Percentiles rank a stretch among this genome's conserved stretches.
Evolutionary conservation across 1,284 basidiomycete genomes (phyloP).

Genomic region (Pulchroboletus neoregius): DNA sequence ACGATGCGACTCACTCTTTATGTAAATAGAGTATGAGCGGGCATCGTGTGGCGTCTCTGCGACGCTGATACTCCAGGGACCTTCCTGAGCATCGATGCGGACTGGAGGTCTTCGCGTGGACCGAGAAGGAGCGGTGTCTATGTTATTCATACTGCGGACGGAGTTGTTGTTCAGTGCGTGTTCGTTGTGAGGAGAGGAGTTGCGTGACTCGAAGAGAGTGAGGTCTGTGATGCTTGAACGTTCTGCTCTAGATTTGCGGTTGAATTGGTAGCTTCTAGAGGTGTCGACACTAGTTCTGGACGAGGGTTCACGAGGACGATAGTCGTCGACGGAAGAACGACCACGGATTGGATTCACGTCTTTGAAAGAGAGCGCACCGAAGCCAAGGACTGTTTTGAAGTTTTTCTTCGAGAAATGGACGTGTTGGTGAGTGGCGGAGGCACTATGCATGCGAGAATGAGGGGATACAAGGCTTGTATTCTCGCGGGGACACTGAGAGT

Average conservation of each 20-base stretch:
- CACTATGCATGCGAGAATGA: conserved; percentile 41
- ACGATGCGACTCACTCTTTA: conserved; percentile 54
- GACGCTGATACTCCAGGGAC: conserved; percentile 71
- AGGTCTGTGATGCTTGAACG: conserved; percentile 36
- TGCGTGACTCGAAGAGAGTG: conserved; percentile 37
- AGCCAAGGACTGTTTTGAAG: conserved; percentile 42
- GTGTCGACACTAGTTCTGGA: conserved; percentile 35
- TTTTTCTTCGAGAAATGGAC: conserved; percentile 37
- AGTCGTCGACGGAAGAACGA: conserved; percentile 32
- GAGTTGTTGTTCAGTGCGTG: conserved; percentile 31
- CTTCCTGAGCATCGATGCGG: conserved; percentile 59
- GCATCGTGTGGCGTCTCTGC: conserved; percentile 63
- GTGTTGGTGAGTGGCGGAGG: conserved; percentile 35
- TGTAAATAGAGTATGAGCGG: conserved; percentile 61
- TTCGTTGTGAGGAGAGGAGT: conserved; percentile 29
- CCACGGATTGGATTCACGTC: conserved; percentile 27
- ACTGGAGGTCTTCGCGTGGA: conserved; percentile 39
- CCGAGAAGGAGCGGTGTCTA: conserved; percentile 35
- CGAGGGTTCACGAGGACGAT: conserved; percentile 23
- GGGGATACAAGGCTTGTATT: conserved; percentile 15
- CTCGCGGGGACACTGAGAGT: conserved; percentile 21
- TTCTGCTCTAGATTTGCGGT: conserved; percentile 29
- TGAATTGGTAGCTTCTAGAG: conserved; percentile 24
- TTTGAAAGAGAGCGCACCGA: conserved; percentile 33
- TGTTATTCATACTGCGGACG: conserved; percentile 37